Conservation (phyloP, 179 eudicot species). For the Dionaea muscipula region DNA sequence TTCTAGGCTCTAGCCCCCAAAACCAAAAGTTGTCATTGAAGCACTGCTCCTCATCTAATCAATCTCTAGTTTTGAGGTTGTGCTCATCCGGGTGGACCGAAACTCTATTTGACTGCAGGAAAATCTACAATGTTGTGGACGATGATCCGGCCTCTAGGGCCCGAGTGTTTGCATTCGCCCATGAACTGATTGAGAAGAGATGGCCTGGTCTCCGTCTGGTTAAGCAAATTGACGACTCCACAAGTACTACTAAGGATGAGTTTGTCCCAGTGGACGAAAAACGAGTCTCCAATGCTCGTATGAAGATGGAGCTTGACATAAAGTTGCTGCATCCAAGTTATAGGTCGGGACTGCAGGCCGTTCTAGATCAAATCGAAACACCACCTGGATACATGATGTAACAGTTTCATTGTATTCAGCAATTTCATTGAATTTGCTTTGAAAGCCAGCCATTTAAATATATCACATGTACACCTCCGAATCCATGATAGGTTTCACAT, state of each 20-base stretch:
- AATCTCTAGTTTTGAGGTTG: not conserved
- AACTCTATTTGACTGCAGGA: constrained; percentile 21
- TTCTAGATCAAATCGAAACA: constrained; percentile 33
- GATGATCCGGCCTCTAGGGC: constrained; percentile 75
- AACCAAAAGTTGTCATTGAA: too few species aligned
- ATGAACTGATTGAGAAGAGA: constrained; percentile 37
- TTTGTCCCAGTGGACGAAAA: constrained; percentile 34
- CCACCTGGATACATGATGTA: constrained; percentile 5
- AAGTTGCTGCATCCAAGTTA: constrained; percentile 51
- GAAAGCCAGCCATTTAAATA: too few species aligned
- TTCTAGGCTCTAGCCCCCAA: too few species aligned
- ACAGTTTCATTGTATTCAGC: too few species aligned
- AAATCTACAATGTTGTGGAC: constrained; percentile 58
- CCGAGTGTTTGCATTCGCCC: constrained; percentile 53
- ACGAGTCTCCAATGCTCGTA: constrained; percentile 55
- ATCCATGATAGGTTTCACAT: too few species aligned
- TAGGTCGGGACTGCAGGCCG: constrained; percentile 54
- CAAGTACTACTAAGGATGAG: not conserved
- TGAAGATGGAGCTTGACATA: constrained; percentile 57
- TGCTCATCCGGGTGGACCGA: not conserved
- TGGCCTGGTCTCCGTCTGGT: constrained; percentile 47
- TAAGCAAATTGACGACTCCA: constrained; percentile 8
- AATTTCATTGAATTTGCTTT: too few species aligned
- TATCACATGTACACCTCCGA: too few species aligned
- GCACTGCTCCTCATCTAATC: too few species aligned